Evolutionary conservation across 1,284 basidiomycete genomes (phyloP).

Genomic region (Tylopilus sp.): DNA sequence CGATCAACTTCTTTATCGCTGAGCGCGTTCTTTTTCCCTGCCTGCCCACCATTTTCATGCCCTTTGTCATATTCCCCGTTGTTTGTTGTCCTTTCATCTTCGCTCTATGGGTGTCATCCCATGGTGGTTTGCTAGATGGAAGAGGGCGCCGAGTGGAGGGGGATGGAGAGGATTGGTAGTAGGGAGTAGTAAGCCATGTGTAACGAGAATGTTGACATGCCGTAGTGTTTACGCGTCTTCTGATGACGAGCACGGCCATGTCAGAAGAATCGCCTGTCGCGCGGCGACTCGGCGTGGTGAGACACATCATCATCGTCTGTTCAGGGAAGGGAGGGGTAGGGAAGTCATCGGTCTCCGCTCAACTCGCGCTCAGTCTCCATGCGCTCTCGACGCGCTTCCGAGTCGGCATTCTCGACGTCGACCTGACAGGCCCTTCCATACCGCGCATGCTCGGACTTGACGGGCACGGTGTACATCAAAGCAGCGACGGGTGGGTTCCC

Average conservation of each 20-base stretch:
- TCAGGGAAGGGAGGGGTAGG: slow-evolving; percentile 98
- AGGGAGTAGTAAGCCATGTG: background rate
- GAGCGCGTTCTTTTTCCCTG: slow-evolving; percentile 21
- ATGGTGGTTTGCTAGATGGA: slow-evolving; percentile 56
- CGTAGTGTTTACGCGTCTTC: background rate
- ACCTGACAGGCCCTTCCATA: slow-evolving; percentile 94
- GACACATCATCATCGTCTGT: slow-evolving; percentile 88
- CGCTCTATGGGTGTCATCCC: slow-evolving; percentile 42
- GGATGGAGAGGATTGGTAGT: slow-evolving; percentile 14
- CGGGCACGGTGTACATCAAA: slow-evolving; percentile 82
- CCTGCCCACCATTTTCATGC: slow-evolving; percentile 28
- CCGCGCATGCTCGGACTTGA: slow-evolving; percentile 97
- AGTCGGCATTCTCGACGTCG: slow-evolving; percentile 92
- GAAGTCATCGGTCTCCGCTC: slow-evolving; percentile 92
- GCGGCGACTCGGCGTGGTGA: slow-evolving; percentile 65
- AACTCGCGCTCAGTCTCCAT: slow-evolving; percentile 86
- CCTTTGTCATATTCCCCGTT: slow-evolving; percentile 22
- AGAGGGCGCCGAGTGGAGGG: slow-evolving; percentile 57
- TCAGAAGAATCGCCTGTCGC: slow-evolving; percentile 50
- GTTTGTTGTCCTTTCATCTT: slow-evolving; percentile 61
- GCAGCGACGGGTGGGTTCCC: slow-evolving; percentile 95
- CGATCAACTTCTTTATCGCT: slow-evolving; percentile 20
- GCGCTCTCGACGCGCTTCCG: slow-evolving; percentile 57
- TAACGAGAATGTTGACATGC: background rate
- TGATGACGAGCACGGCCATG: slow-evolving; percentile 23